phyloP scores from a whole-genome alignment of 179 eudicot genomes.

The Spinacia oleracea region DNA sequence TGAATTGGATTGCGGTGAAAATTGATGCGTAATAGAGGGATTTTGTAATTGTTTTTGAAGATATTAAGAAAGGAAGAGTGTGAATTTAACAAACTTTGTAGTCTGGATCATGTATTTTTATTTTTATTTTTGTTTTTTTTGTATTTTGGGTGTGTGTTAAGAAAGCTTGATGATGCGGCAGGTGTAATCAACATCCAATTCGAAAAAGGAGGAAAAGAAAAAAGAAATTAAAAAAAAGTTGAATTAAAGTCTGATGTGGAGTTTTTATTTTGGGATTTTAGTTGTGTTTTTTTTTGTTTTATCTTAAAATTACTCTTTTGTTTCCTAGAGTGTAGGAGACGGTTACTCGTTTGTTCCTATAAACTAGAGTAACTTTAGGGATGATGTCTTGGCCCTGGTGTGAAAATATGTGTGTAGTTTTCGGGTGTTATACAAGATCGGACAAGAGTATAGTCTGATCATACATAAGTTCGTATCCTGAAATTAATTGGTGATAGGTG shows the following conservation, averaged over 20 bases:
- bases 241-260: background rate
- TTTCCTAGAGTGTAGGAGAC: constrained; percentile 7
- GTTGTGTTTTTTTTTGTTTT: background rate
- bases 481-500: too few species aligned
- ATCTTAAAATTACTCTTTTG: background rate
- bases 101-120: too few species aligned
- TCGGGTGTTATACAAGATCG: too few species aligned
- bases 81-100: background rate
- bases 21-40: constrained; percentile 1
- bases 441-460: too few species aligned
- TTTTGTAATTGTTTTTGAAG: background rate
- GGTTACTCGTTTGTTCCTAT: background rate
- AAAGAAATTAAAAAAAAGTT: background rate
- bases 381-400: too few species aligned
- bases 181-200: background rate
- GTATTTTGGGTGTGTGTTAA: too few species aligned
- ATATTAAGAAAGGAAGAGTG: background rate
- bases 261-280: background rate
- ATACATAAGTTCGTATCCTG: too few species aligned
- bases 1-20: background rate
- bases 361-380: constrained; percentile 2
- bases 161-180: background rate
- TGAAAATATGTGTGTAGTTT: too few species aligned
- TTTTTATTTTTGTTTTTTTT: background rate
- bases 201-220: background rate